Evolutionary conservation across 176 grass and related monocot genomes (phyloP).

Genomic region (Phoenix roebelenii): DNA sequence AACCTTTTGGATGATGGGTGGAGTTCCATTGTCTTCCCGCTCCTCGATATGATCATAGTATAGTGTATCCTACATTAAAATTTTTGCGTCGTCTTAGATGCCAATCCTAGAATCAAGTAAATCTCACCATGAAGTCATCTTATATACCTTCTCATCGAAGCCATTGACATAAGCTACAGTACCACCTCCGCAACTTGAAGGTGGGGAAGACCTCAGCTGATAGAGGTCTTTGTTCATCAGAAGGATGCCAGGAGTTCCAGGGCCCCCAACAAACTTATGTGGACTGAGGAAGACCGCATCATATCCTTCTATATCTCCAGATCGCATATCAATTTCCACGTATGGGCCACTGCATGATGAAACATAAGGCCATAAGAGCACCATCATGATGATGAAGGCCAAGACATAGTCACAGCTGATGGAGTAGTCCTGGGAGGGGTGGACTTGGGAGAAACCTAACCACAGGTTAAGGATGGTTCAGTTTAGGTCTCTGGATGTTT

Average conservation of each 20-base stretch:
- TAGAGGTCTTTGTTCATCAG: constrained; percentile 72
- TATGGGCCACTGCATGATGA: constrained; percentile 50
- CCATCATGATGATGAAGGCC: too few relatives aligned
- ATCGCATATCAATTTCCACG: constrained; percentile 71
- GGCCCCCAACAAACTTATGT: constrained; percentile 75
- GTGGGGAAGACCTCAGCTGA: constrained; percentile 33
- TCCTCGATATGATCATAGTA: constrained; percentile 54
- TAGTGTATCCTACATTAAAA: constrained; percentile 37
- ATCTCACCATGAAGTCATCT: neutral
- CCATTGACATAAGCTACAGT: constrained; percentile 68
- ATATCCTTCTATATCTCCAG: constrained; percentile 60
- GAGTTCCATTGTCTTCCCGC: constrained; percentile 59
- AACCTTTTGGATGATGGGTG: constrained; percentile 62
- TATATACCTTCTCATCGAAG: constrained; percentile 44
- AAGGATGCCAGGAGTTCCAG: constrained; percentile 63
- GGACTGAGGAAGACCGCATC: constrained; percentile 71
- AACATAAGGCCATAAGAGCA: neutral
- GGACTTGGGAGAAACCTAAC: too few relatives aligned
- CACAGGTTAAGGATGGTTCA: too few relatives aligned
- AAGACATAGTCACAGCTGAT: too few relatives aligned
- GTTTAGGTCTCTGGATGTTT: too few relatives aligned
- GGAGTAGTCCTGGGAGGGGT: too few relatives aligned
- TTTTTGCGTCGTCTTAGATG: too few relatives aligned
- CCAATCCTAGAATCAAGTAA: too few relatives aligned
- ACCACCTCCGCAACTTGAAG: constrained; percentile 58